Conservation (phyloP, 2,329 filamentous ascomycete species). For the Dryadomyces sulphureus region DNA sequence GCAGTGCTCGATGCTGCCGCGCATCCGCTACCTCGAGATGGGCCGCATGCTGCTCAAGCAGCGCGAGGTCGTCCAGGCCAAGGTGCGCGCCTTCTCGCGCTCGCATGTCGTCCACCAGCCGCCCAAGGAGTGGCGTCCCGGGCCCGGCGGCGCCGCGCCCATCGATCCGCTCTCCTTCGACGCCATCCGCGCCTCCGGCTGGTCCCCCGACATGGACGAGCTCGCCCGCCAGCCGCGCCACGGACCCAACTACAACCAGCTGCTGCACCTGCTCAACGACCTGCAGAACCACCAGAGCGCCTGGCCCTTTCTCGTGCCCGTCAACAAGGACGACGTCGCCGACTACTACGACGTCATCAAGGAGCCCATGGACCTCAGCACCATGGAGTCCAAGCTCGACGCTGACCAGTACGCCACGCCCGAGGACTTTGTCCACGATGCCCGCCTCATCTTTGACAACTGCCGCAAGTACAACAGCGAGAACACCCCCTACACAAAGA, state of each 20-base stretch:
- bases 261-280: slow-evolving; percentile 84
- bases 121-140: slow-evolving; percentile 73
- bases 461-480: slow-evolving; percentile 95
- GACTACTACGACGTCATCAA: slow-evolving; percentile 99
- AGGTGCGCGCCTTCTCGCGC: slow-evolving; percentile 82
- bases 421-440: slow-evolving; percentile 84
- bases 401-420: slow-evolving; percentile 82
- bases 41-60: slow-evolving; percentile 94
- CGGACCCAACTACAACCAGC: slow-evolving; percentile 89
- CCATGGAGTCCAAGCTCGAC: slow-evolving; percentile 92
- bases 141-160: slow-evolving; percentile 44
- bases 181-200: slow-evolving; percentile 82
- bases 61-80: slow-evolving; percentile 87
- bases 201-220: slow-evolving; percentile 97
- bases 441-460: slow-evolving; percentile 82
- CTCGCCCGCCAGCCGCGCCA: slow-evolving; percentile 87
- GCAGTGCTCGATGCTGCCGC: slow-evolving; percentile 96
- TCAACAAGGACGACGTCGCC: slow-evolving; percentile 91
- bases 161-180: slow-evolving; percentile 80
- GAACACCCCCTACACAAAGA: slow-evolving; percentile 87
- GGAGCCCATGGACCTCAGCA: slow-evolving; percentile 89
- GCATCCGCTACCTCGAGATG: slow-evolving; percentile 83
- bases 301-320: slow-evolving; percentile 89
- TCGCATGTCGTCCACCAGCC: slow-evolving; percentile 78
- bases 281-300: slow-evolving; percentile 86